Evolutionary conservation across 768 basidiomycete species (phyloP).

Genomic region (Psilocybe cyanescens): DNA sequence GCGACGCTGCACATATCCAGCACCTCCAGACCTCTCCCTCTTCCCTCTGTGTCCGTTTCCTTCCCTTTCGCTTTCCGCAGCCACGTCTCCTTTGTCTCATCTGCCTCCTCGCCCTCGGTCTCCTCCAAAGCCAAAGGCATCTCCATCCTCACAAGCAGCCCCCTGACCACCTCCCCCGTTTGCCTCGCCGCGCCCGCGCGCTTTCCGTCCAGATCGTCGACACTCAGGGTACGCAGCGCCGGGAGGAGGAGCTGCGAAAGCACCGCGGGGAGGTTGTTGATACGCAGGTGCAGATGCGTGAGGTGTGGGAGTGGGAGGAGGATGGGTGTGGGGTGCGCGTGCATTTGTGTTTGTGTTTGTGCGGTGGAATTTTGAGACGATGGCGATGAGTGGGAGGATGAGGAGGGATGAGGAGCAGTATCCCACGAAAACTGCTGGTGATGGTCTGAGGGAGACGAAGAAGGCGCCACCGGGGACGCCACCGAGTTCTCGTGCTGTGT

Average conservation of each 20-base stretch:
- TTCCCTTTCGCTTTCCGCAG: background rate
- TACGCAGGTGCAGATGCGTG: conserved; percentile 31
- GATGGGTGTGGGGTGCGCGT: background rate
- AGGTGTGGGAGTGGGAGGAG: conserved; percentile 28
- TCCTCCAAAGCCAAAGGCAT: conserved; percentile 13
- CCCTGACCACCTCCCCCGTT: conserved; percentile 28
- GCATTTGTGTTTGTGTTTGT: too few relatives aligned
- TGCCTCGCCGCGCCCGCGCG: conserved; percentile 30
- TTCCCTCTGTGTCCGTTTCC: conserved; percentile 9
- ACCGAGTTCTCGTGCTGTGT: too few relatives aligned
- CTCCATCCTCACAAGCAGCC: conserved; percentile 36
- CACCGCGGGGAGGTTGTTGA: conserved; percentile 36
- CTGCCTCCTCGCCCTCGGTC: too few relatives aligned
- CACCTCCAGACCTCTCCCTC: conserved; percentile 22
- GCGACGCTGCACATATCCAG: conserved; percentile 31
- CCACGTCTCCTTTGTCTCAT: too few relatives aligned
- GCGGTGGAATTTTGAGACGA: too few relatives aligned
- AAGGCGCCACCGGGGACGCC: too few relatives aligned
- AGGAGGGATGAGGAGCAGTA: too few relatives aligned
- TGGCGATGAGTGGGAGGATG: too few relatives aligned
- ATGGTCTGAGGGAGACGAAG: too few relatives aligned
- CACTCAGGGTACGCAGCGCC: conserved; percentile 28
- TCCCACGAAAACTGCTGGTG: too few relatives aligned
- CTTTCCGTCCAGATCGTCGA: conserved; percentile 40
- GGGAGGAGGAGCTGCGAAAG: conserved; percentile 35